Percentiles rank a stretch among this genome's conserved stretches.
phyloP scores from a whole-genome alignment of 2,329 filamentous ascomycete genomes.

The Teratosphaeria viscida region DNA sequence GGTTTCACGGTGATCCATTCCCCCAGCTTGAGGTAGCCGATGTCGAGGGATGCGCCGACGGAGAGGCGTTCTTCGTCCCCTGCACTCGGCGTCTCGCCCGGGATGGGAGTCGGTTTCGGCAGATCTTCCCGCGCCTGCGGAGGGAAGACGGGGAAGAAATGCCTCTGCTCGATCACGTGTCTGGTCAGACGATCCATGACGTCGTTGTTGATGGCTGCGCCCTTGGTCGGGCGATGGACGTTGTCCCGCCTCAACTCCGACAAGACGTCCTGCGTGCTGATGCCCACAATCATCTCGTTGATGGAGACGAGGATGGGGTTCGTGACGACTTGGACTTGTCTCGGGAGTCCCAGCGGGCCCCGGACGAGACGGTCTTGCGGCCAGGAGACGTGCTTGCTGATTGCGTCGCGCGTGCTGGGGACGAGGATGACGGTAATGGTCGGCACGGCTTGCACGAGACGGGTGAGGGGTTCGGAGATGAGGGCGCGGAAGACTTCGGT shows the following conservation, averaged over 20 bases:
- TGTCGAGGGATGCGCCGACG: slow-evolving; percentile 69
- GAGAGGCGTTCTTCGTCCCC: slow-evolving; percentile 40
- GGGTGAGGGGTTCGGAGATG: slow-evolving; percentile 62
- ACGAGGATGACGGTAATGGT: slow-evolving; percentile 70
- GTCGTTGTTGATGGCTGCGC: slow-evolving; percentile 38
- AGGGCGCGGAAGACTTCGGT: slow-evolving; percentile 72
- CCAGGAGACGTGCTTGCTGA: slow-evolving; percentile 79
- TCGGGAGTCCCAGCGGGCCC: slow-evolving; percentile 69
- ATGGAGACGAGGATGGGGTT: slow-evolving; percentile 84
- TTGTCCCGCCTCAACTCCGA: slow-evolving; percentile 51
- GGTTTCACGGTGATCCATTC: slow-evolving; percentile 83
- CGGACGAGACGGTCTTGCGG: slow-evolving; percentile 61
- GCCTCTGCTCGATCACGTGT: slow-evolving; percentile 77
- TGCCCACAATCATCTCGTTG: slow-evolving; percentile 75
- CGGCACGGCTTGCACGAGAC: slow-evolving; percentile 60
- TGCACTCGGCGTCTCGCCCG: slow-evolving; percentile 25
- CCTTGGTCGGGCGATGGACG: slow-evolving; percentile 71
- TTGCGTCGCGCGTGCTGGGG: slow-evolving; percentile 71
- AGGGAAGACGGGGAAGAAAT: slow-evolving; percentile 85
- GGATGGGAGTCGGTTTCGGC: slow-evolving; percentile 45
- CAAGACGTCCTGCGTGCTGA: slow-evolving; percentile 75
- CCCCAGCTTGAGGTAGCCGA: slow-evolving; percentile 74
- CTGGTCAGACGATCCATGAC: slow-evolving; percentile 61
- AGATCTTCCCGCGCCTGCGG: slow-evolving; percentile 58
- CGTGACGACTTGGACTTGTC: slow-evolving; percentile 64